Base-by-base conservation (phyloP, 306 rosid species). In the Aeschynomene evenia region DNA sequence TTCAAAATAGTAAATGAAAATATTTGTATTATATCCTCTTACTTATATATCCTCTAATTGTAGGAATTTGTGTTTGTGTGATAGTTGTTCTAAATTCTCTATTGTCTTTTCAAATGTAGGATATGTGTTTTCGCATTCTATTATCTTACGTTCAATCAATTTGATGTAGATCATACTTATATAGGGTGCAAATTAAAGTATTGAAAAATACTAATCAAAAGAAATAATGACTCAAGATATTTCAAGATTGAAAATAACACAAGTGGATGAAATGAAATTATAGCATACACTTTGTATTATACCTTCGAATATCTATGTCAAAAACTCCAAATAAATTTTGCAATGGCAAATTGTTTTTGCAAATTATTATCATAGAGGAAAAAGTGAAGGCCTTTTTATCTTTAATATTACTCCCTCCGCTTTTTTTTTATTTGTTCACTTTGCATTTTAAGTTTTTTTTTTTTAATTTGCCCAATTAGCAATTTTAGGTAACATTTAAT, bases 241-340 rank as follows among this genome's bases (percentile, higher is more conserved):
- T 48, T 58, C 18, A 0, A 37, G 15, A 75, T 19, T 57, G 24
- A 34, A 21, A 31, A 33, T 6, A 10, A n/a, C 48, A 26, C 14
- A 69, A 69, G 42, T 69, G 33, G 65, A 39, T 4, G 39, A 65
- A 53, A 54, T 29, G 39, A 28, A 22, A 67, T 4, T 11, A 31
- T 11, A 31, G 71, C 24, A 53, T 15, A 53, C 13, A 53, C 4
- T 11, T 13, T 23, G 22, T 48, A 18, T 48, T 28, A 48, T 14
- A 19, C 9, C 54, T 49, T 50, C 56, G 19, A 52, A 48, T 48
- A 18, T 16, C n/a, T n/a, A n/a, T n/a, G n/a, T n/a, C n/a, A n/a
- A n/a, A n/a, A n/a, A n/a, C 7, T 21, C 31, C 4, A 18, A 22
- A 53, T 23, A 9, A 53, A 53, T 13, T 26, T 55, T 1, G 34